phyloP scores from a whole-genome alignment of 2,329 filamentous ascomycete genomes.

The Paracamarosporium sp. region DNA sequence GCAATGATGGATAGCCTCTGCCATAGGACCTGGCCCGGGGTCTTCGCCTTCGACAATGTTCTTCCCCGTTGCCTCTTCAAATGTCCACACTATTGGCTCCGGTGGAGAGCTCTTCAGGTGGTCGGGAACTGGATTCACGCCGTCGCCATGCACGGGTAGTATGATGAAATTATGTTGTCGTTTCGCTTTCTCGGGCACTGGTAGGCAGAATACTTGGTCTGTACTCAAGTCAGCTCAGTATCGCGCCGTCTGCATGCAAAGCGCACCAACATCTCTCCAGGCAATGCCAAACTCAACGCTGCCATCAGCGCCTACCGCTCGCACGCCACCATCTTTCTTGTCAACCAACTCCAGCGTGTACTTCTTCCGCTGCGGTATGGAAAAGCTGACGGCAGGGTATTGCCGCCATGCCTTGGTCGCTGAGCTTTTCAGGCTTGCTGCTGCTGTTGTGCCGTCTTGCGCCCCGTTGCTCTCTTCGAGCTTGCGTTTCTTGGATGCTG shows the following conservation, averaged over 20 bases:
- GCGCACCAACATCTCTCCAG: conserved; percentile 55
- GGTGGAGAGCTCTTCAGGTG: conserved; percentile 44
- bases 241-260: neutral
- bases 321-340: conserved; percentile 50
- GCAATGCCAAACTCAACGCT: conserved; percentile 62
- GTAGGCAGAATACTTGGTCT: conserved; percentile 67
- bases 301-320: conserved; percentile 58
- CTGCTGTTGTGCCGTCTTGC: conserved; percentile 22
- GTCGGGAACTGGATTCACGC: conserved; percentile 54
- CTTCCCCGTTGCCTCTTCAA: conserved; percentile 60
- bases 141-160: conserved; percentile 60
- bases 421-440: conserved; percentile 28
- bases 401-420: conserved; percentile 35
- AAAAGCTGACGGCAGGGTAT: conserved; percentile 63
- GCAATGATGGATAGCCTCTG: conserved; percentile 50
- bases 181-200: conserved; percentile 69
- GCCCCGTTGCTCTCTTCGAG: conserved; percentile 35
- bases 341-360: conserved; percentile 64
- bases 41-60: conserved; percentile 52
- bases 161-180: conserved; percentile 69
- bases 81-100: conserved; percentile 67
- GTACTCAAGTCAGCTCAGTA: conserved; percentile 3
- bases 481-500: conserved; percentile 48
- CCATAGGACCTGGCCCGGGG: conserved; percentile 51
- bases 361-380: conserved; percentile 69